Percentiles rank a stretch among this genome's conserved stretches.
Conservation (phyloP, 495 filamentous ascomycete genomes). For the Xylaria longipes region DNA sequence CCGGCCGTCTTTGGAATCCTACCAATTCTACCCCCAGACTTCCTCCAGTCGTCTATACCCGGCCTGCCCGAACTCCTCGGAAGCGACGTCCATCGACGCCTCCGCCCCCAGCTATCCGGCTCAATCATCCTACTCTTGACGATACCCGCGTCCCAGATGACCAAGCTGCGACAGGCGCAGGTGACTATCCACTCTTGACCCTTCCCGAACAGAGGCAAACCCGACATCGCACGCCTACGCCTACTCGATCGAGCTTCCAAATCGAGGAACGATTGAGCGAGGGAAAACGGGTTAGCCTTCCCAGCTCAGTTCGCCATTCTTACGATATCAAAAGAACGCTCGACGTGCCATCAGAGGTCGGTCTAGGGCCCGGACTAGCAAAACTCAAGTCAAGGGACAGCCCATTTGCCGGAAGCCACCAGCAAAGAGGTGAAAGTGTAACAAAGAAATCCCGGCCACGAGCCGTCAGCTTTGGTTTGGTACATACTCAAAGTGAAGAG, state of each 20-base stretch:
- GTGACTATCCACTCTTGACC: constrained; percentile 72
- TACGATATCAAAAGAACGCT: constrained; percentile 56
- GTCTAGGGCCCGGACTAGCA: constrained; percentile 39
- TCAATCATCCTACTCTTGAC: constrained; percentile 49
- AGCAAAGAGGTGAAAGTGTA: constrained; percentile 43
- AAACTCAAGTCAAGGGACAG: constrained; percentile 43
- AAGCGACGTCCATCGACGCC: constrained; percentile 53
- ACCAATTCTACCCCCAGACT: constrained; percentile 65
- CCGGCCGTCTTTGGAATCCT: constrained; percentile 68
- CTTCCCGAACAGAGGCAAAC: constrained; percentile 70
- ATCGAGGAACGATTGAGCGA: constrained; percentile 71
- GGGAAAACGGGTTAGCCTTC: constrained; percentile 71
- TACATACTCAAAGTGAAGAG: constrained; percentile 32
- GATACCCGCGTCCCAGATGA: constrained; percentile 40
- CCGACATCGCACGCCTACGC: constrained; percentile 59
- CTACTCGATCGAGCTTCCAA: constrained; percentile 62
- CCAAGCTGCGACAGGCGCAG: constrained; percentile 51
- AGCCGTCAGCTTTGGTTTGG: constrained; percentile 45
- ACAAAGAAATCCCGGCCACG: constrained; percentile 33
- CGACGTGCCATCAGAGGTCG: constrained; percentile 43
- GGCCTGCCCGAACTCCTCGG: constrained; percentile 22
- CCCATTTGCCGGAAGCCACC: constrained; percentile 28
- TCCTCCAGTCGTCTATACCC: constrained; percentile 38
- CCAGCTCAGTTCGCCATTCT: constrained; percentile 58
- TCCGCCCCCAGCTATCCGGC: constrained; percentile 55